Conservation (phyloP, 495 filamentous ascomycete species). For the Hypoxylon subgilvum region DNA sequence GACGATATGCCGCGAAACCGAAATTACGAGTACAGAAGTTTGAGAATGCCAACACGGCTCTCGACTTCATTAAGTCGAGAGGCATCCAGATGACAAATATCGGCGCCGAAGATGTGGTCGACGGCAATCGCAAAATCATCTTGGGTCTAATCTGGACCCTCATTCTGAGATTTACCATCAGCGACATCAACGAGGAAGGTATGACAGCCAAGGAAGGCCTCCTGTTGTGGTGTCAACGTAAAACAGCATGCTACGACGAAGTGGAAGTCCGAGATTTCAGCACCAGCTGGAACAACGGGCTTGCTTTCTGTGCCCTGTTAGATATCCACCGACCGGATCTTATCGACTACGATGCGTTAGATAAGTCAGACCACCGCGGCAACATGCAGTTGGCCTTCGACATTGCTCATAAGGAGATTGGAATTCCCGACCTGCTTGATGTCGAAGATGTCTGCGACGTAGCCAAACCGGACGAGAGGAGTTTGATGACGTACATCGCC, state of each 20-base stretch:
- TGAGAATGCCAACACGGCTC: constrained; percentile 95
- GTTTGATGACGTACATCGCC: constrained; percentile 98
- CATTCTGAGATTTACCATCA: constrained; percentile 97
- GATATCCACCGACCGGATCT: constrained; percentile 97
- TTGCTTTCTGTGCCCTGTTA: constrained; percentile 94
- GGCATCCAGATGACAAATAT: constrained; percentile 98
- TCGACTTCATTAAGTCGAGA: constrained; percentile 88
- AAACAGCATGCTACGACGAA: constrained; percentile 97
- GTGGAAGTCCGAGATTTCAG: constrained; percentile 95
- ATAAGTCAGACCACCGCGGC: constrained; percentile 91
- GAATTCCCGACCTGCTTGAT: constrained; percentile 92
- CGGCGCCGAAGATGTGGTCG: constrained; percentile 96
- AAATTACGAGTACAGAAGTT: constrained; percentile 96
- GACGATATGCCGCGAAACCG: constrained; percentile 92
- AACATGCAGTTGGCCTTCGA: constrained; percentile 99
- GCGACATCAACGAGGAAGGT: constrained; percentile 96
- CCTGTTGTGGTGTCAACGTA: constrained; percentile 95
- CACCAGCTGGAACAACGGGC: constrained; percentile 92
- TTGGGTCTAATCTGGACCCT: constrained; percentile 96
- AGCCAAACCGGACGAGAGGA: constrained; percentile 90
- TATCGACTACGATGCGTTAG: constrained; percentile 92
- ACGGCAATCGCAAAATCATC: constrained; percentile 97
- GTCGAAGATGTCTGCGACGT: constrained; percentile 99
- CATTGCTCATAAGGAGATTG: constrained; percentile 93
- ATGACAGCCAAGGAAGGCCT: constrained; percentile 97